phyloP scores from a whole-genome alignment of 129 eudicot species.

The Scalesia atractyloides region DNA sequence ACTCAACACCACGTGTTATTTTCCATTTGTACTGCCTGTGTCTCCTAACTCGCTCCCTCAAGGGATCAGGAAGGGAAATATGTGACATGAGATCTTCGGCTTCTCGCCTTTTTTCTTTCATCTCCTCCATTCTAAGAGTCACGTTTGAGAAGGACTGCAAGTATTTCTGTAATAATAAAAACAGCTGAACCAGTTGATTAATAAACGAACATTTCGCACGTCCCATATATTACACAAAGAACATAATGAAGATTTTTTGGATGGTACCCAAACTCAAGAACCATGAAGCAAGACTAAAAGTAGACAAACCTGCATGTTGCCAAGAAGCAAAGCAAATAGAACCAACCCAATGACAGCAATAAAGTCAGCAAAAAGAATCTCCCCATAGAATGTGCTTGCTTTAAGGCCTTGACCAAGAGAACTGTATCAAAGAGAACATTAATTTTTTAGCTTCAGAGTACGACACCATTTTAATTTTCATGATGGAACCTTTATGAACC shows the following conservation, averaged over 20 bases:
- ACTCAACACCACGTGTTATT: constrained; percentile 76
- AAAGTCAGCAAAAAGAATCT: constrained; percentile 54
- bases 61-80: constrained; percentile 58
- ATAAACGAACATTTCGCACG: too few relatives aligned
- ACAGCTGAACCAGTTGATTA: not conserved
- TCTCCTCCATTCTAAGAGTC: constrained; percentile 66
- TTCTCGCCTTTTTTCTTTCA: constrained; percentile 66
- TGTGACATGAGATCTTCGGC: constrained; percentile 87
- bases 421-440: constrained; percentile 40
- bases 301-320: constrained; percentile 77
- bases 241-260: not conserved
- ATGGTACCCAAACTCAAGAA: not conserved
- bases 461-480: not conserved
- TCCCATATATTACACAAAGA: not conserved
- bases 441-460: not conserved
- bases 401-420: constrained; percentile 79
- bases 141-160: constrained; percentile 55
- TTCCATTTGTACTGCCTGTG: constrained; percentile 74
- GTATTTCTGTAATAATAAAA: constrained; percentile 53
- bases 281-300: not conserved
- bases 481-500: not conserved
- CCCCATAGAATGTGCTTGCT: constrained; percentile 65
- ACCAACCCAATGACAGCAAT: constrained; percentile 63
- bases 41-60: constrained; percentile 53
- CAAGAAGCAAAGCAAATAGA: constrained; percentile 71